Base-by-base conservation (phyloP, 805 yeast species). In the Starmerella davenportii region DNA sequence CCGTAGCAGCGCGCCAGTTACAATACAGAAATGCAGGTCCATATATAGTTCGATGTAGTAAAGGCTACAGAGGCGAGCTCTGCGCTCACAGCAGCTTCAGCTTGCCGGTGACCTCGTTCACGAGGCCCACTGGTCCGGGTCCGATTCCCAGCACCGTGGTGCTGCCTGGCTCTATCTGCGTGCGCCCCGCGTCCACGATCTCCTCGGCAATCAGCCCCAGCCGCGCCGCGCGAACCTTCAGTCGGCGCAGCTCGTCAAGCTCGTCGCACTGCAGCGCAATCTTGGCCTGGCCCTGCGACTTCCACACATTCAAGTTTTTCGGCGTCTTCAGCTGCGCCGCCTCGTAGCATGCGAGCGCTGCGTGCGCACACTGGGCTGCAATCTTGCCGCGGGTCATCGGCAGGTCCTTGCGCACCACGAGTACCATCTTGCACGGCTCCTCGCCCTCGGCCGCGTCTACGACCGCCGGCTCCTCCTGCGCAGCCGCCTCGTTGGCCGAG, bases 291-390 rank as follows among this genome's bases (percentile, higher is more conserved):
- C 99, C 99, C 36, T 69, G 64, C 5, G 64, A 58, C 40, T 72
- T 70, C 99, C 99, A 90, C 46, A 87, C 65, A 11, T 61, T 57
- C 9, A 84, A 66, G 64, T 78, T 57, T 11, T 62, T 63, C 14
- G 81, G 75, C 45, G 79, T 75, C 44, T 71, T 68, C 3, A 66
- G 63, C 4, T 65, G 67, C 2, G 71, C 63, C 20, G 53, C 47
- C 51, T 79, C 75, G 59, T 79, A 90, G 49, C 90, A 73, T 0
- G 90, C 85, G 25, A 90, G 66, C 0, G 96, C 92, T n/a, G 98
- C 98, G 61, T 90, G 99, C 29, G 84, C 76, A 58, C 96, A 87
- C 55, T 90, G 99, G 4, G 98, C 98, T 4, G 96, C 95, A 2
- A 80, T 76, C 55, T 90, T 90, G 18, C 99, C 99, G 58, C 81